Base-by-base conservation (phyloP, 306 rosid species). In the Luffa acutangula region DNA sequence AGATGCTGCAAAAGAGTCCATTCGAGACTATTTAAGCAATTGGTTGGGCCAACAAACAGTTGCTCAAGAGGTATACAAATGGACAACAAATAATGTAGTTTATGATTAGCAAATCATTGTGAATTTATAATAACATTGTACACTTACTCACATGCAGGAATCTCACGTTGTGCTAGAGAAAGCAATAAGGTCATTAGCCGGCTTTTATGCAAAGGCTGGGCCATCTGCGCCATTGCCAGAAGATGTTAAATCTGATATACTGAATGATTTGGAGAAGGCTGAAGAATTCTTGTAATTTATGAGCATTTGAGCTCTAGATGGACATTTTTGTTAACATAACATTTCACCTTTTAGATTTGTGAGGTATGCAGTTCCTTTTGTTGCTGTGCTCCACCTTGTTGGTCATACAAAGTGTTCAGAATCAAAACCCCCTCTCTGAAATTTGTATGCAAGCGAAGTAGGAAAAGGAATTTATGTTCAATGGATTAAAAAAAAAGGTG, bases 1-100 rank as follows among this genome's bases (percentile, higher is more conserved):
- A n/a, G 97, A 95, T 72, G 90, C 93, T 33, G 96, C 97, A 36
- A 95, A 90, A 90, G 97, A 93, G 73, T 89, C 97, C 0, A 95
- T 95, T 75, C 89, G 96, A 18, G 96, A 93, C 79, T 93, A 87
- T 82, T 79, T 95, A 82, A 81, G 93, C 87, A 90, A 75, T 67
- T 95, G 99, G 99, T 83, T 86, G 83, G 99, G 99, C 41, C 83
- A 93, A 13, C 87, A 86, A 63, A 77, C 75, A 31, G 85, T 93
- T 79, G 84, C 62, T 75, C 86, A 86, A 87, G 96, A 95, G 89
- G 97, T 92, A 73, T 9, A 57, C 59, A 7, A 73, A 45, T 31
- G 39, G 7, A 49, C 49, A 53, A 75, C 79, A 36, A 31, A 77
- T 78, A 49, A 67, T 75, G 57, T 37, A 39, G 0, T 39, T 3